A percentile compares a stretch with the other conserved stretches of the same genome.
phyloP scores from a whole-genome alignment of 352 stramenopile genomes.

The Phytophthora tentaculata region DNA sequence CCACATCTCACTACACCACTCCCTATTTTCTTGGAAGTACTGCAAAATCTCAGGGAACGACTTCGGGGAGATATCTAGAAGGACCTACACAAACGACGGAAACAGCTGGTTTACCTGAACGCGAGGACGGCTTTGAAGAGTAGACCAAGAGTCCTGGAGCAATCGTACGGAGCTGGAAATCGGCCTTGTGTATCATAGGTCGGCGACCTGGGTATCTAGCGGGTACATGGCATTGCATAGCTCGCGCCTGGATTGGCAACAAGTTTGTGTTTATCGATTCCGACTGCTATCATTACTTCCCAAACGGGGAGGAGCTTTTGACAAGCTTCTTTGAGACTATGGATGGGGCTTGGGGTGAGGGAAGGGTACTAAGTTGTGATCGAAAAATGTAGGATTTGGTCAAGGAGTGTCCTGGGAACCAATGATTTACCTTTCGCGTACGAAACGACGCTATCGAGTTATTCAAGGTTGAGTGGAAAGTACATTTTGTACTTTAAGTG shows the following conservation, averaged over 20 bases:
- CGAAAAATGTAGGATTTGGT: too few relatives aligned
- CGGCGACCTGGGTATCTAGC: slow-evolving; percentile 2
- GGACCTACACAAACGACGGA: neutral
- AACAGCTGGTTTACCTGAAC: slow-evolving; percentile 19
- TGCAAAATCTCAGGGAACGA: neutral
- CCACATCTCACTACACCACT: neutral
- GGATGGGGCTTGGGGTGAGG: too few relatives aligned
- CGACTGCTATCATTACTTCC: slow-evolving; percentile 12
- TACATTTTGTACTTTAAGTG: too few relatives aligned
- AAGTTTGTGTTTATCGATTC: slow-evolving; percentile 22
- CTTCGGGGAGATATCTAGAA: slow-evolving; percentile 2
- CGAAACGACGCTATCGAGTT: too few relatives aligned
- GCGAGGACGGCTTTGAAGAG: neutral
- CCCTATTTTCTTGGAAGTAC: slow-evolving; percentile 1
- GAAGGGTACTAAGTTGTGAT: too few relatives aligned
- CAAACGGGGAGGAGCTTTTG: slow-evolving; percentile 6
- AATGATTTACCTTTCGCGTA: too few relatives aligned
- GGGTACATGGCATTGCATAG: slow-evolving; percentile 7
- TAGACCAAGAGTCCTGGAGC: neutral
- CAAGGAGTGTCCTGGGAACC: too few relatives aligned
- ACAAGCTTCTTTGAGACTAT: too few relatives aligned
- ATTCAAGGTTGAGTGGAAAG: too few relatives aligned
- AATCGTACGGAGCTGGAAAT: neutral
- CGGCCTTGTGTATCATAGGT: neutral
- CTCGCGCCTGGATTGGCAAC: neutral